phyloP scores from a whole-genome alignment of 371 early-diverging fungal species.

The Fennellomyces sp. region DNA sequence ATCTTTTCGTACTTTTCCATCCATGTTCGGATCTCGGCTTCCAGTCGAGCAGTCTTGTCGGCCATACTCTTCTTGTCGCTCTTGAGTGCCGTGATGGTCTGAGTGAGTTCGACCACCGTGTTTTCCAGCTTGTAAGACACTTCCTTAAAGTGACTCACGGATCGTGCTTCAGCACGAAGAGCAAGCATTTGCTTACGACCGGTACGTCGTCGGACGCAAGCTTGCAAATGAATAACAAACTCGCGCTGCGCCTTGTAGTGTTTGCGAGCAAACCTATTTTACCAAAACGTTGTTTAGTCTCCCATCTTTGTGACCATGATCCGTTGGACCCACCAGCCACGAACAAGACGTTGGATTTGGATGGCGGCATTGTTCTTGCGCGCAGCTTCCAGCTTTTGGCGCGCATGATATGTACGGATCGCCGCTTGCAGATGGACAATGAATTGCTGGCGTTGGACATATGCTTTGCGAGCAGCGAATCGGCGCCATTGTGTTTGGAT shows the following conservation, averaged over 20 bases:
- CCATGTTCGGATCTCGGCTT: conserved; percentile 65
- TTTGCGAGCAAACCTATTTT: conserved; percentile 58
- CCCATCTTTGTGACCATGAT: too few species aligned
- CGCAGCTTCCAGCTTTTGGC: conserved; percentile 37
- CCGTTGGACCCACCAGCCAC: too few species aligned
- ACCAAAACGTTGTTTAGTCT: too few species aligned
- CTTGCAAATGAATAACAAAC: conserved; percentile 78
- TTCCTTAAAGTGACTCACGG: conserved; percentile 90
- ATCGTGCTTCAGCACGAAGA: conserved; percentile 82
- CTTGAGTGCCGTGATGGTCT: conserved; percentile 68
- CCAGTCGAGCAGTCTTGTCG: conserved; percentile 55
- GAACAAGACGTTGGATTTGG: conserved; percentile 68
- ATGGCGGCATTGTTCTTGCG: conserved; percentile 70
- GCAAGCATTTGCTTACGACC: conserved; percentile 67
- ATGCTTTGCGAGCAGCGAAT: conserved; percentile 63
- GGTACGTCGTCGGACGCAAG: conserved; percentile 74
- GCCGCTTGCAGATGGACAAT: conserved; percentile 43
- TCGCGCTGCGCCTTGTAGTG: conserved; percentile 51
- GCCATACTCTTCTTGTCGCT: conserved; percentile 65
- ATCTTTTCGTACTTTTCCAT: conserved; percentile 68
- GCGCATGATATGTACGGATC: conserved; percentile 60
- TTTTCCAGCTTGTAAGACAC: conserved; percentile 90
- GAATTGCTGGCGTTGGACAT: conserved; percentile 32
- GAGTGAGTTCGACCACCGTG: conserved; percentile 94
- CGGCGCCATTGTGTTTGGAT: conserved; percentile 78